A percentile compares a stretch with the other conserved stretches of the same genome.
phyloP scores from a whole-genome alignment of 2,329 filamentous ascomycete species.

The Colletotrichum siamense region DNA sequence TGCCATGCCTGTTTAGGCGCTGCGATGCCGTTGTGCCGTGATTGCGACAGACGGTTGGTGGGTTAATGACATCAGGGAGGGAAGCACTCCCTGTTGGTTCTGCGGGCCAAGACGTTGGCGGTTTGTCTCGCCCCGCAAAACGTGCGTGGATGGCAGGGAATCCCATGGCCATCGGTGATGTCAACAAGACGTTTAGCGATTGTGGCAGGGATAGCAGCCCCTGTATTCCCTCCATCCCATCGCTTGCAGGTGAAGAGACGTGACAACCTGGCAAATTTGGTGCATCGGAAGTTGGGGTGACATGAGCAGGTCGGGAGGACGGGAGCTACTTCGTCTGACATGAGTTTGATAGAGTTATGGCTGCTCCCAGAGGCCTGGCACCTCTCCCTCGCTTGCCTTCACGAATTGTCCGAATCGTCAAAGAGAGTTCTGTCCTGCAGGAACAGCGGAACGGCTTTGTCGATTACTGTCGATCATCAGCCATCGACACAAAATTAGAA shows the following conservation, averaged over 20 bases:
- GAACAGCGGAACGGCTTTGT: not conserved
- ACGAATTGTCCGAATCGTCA: not conserved
- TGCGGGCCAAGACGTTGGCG: constrained; percentile 18
- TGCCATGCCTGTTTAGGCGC: constrained; percentile 7
- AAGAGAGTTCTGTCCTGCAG: not conserved
- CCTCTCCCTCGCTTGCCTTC: not conserved
- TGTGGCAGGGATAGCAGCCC: not conserved
- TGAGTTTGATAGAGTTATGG: not conserved
- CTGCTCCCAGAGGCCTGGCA: not conserved
- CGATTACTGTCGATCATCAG: not conserved
- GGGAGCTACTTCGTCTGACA: not conserved
- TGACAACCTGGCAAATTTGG: not conserved
- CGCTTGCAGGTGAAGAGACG: not conserved
- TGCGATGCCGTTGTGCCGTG: constrained; percentile 18
- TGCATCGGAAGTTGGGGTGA: not conserved
- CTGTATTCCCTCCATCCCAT: not conserved
- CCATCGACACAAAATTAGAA: constrained; percentile 1
- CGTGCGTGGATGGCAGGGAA: not conserved
- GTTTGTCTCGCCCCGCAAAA: not conserved
- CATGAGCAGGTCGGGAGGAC: not conserved
- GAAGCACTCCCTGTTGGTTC: not conserved
- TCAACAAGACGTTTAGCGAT: constrained; percentile 14
- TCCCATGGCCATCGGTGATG: constrained; percentile 3
- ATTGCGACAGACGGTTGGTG: constrained; percentile 16
- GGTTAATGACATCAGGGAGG: constrained; percentile 21